phyloP scores from a whole-genome alignment of 371 early-diverging fungal species.

The Sporodiniella umbellata region DNA sequence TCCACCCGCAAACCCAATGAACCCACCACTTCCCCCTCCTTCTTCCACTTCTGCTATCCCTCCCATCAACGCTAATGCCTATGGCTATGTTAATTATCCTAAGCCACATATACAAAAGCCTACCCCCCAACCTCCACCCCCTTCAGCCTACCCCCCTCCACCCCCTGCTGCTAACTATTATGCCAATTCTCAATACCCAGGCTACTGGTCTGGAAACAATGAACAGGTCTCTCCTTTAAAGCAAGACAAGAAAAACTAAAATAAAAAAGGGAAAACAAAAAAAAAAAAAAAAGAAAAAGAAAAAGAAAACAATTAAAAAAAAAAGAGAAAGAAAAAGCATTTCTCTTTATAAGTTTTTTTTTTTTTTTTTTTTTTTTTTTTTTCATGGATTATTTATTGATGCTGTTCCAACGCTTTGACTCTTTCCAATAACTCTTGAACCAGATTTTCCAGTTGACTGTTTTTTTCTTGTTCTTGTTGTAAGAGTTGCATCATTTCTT shows the following conservation, averaged over 20 bases:
- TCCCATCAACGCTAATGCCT: background rate
- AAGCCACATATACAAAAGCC: background rate
- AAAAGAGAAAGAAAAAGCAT: too few relatives aligned
- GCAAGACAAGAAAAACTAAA: background rate
- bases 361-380: too few relatives aligned
- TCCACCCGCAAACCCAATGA: too few relatives aligned
- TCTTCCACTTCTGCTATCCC: background rate
- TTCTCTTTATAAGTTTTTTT: too few relatives aligned
- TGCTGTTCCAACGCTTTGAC: constrained; percentile 35
- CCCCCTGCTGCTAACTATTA: background rate
- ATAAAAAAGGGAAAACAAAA: too few relatives aligned
- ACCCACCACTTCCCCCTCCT: too few relatives aligned
- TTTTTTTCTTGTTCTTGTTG: constrained; percentile 52
- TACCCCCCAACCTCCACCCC: background rate
- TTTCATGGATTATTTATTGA: too few relatives aligned
- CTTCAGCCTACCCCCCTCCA: too few relatives aligned
- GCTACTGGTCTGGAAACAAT: background rate
- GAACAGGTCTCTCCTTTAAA: background rate
- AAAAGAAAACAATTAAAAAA: too few relatives aligned
- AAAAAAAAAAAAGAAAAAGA: too few relatives aligned
- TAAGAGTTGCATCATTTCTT: constrained; percentile 41
- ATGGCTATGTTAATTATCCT: background rate
- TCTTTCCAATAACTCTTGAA: constrained; percentile 37
- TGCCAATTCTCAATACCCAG: background rate
- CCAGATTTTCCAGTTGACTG: constrained; percentile 41